These are phyloP conservation scores for Eutrema salsugineum DNA, from an alignment of 441 rosid species.

Conservation along the genomic window DNA sequence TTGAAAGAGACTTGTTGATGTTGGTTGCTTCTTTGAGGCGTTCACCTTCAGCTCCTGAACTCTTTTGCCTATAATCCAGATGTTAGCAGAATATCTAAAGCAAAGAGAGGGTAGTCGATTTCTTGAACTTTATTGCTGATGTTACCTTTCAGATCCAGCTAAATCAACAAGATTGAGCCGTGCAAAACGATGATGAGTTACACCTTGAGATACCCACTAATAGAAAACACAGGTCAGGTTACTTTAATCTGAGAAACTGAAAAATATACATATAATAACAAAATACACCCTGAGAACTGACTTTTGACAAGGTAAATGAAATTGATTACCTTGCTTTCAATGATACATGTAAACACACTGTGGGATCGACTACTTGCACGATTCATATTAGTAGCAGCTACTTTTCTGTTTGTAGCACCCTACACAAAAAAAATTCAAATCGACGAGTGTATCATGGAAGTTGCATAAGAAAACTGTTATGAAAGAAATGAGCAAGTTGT, in stretches of 20 bases:
- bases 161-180: conserved; percentile 96
- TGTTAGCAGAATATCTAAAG: conserved; percentile 13
- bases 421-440: conserved; percentile 21
- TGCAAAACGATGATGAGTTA: conserved; percentile 95
- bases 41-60: conserved; percentile 99
- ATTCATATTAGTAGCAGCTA: conserved; percentile 98
- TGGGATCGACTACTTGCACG: conserved; percentile 99
- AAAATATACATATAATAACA: background rate
- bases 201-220: conserved; percentile 99
- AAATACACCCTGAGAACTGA: background rate
- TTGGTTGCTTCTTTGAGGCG: conserved; percentile 99
- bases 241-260: background rate
- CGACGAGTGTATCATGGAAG: background rate
- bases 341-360: conserved; percentile 94
- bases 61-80: conserved; percentile 67
- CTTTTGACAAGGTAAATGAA: background rate
- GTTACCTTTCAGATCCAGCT: conserved; percentile 99
- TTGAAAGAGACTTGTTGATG: conserved; percentile 96
- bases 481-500: background rate
- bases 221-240: conserved; percentile 21
- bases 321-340: conserved; percentile 80
- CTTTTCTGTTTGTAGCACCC: conserved; percentile 98
- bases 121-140: background rate
- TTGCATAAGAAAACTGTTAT: conserved; percentile 13
- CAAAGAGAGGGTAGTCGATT: background rate